These are phyloP conservation scores for Colletotrichum spaethianum DNA, from an alignment of 2,329 filamentous ascomycete genomes.

Conservation along the genomic window DNA sequence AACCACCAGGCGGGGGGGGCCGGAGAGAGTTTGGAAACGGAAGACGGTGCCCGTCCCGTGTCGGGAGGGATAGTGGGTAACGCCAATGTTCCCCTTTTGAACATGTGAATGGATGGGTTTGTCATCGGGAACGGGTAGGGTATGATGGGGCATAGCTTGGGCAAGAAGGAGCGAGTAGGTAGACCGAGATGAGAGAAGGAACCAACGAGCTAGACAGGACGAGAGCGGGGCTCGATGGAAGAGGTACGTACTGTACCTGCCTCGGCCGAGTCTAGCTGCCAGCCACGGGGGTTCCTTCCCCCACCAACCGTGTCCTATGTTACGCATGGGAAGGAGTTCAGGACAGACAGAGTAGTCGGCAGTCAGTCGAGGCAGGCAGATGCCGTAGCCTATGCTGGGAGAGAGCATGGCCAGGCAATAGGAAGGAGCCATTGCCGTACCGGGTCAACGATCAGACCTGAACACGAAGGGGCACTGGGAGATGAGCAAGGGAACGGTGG, in stretches of 20 bases:
- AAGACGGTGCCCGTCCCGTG: not conserved
- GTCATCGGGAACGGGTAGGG: not conserved
- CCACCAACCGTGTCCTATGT: not conserved
- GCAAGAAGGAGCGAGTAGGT: conserved; percentile 29
- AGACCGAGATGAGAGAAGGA: not conserved
- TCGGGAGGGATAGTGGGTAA: conserved; percentile 1
- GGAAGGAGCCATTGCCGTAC: not conserved
- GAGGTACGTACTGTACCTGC: conserved; percentile 3
- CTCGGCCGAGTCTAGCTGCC: not conserved
- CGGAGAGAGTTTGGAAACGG: not conserved
- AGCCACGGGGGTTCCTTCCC: not conserved
- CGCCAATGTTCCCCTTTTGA: conserved; percentile 19
- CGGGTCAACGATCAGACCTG: not conserved
- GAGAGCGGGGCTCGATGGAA: too few species aligned
- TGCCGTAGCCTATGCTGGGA: not conserved
- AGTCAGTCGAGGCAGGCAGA: not conserved
- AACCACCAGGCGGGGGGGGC: not conserved
- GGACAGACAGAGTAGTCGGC: not conserved
- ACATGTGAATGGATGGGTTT: conserved; percentile 6
- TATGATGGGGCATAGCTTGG: not conserved
- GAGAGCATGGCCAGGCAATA: not conserved
- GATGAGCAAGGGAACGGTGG: not conserved
- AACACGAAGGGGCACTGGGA: not conserved
- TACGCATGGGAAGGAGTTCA: not conserved
- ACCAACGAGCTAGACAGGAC: not conserved